These are phyloP conservation scores for Fusarium nisikadoi DNA, from an alignment of 2,329 filamentous ascomycete species.

Conservation along the genomic window DNA sequence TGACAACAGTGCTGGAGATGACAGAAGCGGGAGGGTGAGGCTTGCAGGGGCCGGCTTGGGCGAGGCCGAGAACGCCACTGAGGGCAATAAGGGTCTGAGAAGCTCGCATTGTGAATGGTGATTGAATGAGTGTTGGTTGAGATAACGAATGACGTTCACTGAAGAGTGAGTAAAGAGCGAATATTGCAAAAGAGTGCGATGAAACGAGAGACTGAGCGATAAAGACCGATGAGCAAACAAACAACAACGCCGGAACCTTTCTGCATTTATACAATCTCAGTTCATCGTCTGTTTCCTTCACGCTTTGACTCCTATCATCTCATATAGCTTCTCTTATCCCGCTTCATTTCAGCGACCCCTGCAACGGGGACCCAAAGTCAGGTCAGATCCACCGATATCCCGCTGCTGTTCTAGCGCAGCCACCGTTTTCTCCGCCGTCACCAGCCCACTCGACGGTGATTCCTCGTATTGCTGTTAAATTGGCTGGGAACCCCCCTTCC, in stretches of 20 bases:
- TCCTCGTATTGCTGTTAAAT: neutral
- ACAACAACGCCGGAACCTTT: accelerated
- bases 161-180: neutral
- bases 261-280: neutral
- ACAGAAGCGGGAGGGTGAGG: neutral
- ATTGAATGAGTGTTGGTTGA: neutral
- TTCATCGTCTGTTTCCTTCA: neutral
- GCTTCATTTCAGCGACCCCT: neutral
- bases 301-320: neutral
- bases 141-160: neutral
- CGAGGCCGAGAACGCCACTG: neutral
- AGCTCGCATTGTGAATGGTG: neutral
- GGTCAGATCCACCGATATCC: neutral
- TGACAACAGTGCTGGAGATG: neutral
- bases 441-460: neutral
- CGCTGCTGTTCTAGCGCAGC: conserved; percentile 1
- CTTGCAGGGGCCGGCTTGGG: neutral
- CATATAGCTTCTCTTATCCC: neutral
- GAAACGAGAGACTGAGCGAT: neutral
- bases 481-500: neutral
- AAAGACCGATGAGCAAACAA: neutral
- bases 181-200: neutral
- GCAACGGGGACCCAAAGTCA: neutral
- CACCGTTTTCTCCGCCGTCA: neutral
- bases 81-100: neutral